These are phyloP conservation scores for Closterium sp. DNA, from an alignment of 139 green algal genomes.

Conservation along the genomic window DNA sequence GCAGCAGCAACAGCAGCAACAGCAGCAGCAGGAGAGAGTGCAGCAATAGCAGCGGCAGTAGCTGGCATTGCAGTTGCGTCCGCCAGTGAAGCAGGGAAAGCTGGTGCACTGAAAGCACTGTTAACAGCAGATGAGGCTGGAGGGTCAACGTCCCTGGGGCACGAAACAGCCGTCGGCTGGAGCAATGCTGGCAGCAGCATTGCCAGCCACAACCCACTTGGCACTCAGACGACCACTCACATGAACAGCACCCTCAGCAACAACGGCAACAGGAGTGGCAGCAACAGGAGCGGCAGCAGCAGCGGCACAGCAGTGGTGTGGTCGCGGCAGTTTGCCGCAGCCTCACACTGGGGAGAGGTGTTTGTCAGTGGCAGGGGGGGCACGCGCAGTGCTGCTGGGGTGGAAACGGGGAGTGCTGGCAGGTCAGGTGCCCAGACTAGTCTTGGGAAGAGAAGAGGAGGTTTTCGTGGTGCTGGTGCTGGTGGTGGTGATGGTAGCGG, in stretches of 20 bases:
- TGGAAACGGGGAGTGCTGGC: background rate
- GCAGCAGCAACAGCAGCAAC: background rate
- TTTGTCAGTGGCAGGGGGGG: slow-evolving; percentile 40
- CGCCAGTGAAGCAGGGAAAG: too few species aligned
- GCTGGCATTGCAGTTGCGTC: background rate
- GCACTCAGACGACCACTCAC: background rate
- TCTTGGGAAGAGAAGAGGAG: slow-evolving; percentile 56
- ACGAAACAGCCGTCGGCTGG: background rate
- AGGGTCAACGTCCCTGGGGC: background rate
- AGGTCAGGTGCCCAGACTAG: background rate
- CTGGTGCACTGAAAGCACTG: too few species aligned
- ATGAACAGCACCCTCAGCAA: background rate
- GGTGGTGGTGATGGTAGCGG: background rate
- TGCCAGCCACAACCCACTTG: too few species aligned
- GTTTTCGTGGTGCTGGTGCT: background rate
- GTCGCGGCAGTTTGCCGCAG: slow-evolving; percentile 24
- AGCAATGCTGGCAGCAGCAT: background rate
- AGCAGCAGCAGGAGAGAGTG: background rate
- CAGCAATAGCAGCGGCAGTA: background rate
- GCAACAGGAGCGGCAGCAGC: slow-evolving; percentile 8
- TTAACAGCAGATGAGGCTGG: background rate
- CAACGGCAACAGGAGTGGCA: slow-evolving; percentile 20
- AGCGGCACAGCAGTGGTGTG: slow-evolving; percentile 14
- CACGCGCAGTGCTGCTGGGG: background rate
- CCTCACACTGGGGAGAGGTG: slow-evolving; percentile 74